These are phyloP conservation scores for Exophiala viscosa DNA, from an alignment of 2,329 filamentous ascomycete genomes.

Conservation along the genomic window DNA sequence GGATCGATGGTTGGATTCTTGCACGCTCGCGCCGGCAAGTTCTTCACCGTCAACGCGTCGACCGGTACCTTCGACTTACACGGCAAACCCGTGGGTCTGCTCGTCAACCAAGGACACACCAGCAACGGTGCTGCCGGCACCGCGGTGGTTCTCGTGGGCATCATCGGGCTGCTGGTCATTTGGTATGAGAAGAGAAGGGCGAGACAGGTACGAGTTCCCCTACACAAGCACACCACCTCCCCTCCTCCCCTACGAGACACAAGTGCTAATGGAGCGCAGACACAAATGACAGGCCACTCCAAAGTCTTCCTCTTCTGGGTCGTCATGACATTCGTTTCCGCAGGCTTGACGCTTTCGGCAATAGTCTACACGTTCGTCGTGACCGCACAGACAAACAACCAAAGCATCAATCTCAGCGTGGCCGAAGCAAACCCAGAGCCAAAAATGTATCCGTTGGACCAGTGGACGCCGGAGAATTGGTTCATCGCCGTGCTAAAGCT, in stretches of 20 bases:
- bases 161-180: constrained; percentile 21
- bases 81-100: constrained; percentile 19
- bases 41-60: constrained; percentile 23
- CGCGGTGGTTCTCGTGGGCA: constrained; percentile 24
- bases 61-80: constrained; percentile 22
- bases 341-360: constrained; percentile 22
- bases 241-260: neutral
- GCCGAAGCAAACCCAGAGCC: constrained; percentile 33
- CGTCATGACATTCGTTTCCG: constrained; percentile 21
- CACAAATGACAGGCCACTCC: constrained; percentile 9
- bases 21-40: constrained; percentile 24
- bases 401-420: constrained; percentile 27
- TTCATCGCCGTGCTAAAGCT: constrained; percentile 25
- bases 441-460: constrained; percentile 29
- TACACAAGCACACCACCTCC: neutral
- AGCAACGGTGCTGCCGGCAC: constrained; percentile 29
- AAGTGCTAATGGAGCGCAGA: constrained; percentile 1
- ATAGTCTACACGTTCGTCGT: constrained; percentile 27
- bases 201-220: constrained; percentile 12
- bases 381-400: constrained; percentile 18
- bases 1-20: constrained; percentile 27
- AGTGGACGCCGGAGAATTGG: constrained; percentile 30
- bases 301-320: constrained; percentile 22
- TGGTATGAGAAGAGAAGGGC: constrained; percentile 17
- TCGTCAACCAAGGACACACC: constrained; percentile 26